Evolutionary conservation across 2,329 filamentous ascomycete genomes (phyloP).

Genomic region (Amauroascus verrucosus): DNA sequence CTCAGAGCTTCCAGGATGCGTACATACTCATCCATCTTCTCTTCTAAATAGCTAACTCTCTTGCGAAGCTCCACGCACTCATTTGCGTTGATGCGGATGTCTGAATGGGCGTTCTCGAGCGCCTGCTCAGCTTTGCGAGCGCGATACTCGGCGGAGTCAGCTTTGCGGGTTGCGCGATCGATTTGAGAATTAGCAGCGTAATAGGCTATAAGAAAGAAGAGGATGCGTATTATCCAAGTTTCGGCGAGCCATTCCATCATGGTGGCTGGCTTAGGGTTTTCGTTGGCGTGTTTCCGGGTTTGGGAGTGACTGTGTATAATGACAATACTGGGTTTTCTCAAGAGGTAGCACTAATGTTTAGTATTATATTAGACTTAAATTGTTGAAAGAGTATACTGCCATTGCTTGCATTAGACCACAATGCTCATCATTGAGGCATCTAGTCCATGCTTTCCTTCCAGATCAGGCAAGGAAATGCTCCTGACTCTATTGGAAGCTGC

Average conservation of each 20-base stretch:
- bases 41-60: slow-evolving; percentile 8
- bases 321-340: too few species aligned
- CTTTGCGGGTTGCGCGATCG: slow-evolving; percentile 5
- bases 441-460: too few species aligned
- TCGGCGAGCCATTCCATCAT: slow-evolving; percentile 8
- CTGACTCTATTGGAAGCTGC: too few species aligned
- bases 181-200: slow-evolving; percentile 1
- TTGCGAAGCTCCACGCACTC: slow-evolving; percentile 9
- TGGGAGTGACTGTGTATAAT: too few species aligned
- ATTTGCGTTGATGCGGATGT: slow-evolving; percentile 2
- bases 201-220: slow-evolving; percentile 6
- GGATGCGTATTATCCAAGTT: slow-evolving; percentile 2
- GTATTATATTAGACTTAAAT: too few species aligned
- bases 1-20: slow-evolving; percentile 3
- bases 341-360: too few species aligned
- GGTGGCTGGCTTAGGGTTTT: neutral
- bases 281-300: too few species aligned
- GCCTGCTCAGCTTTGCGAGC: neutral
- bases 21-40: slow-evolving; percentile 11
- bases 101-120: neutral
- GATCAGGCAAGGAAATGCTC: too few species aligned
- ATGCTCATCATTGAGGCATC: too few species aligned
- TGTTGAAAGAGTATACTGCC: too few species aligned
- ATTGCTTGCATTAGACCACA: too few species aligned
- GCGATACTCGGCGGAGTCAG: neutral